These are phyloP conservation scores for Penicillium verhagenii DNA, from an alignment of 495 filamentous ascomycete species.

Conservation along the genomic window DNA sequence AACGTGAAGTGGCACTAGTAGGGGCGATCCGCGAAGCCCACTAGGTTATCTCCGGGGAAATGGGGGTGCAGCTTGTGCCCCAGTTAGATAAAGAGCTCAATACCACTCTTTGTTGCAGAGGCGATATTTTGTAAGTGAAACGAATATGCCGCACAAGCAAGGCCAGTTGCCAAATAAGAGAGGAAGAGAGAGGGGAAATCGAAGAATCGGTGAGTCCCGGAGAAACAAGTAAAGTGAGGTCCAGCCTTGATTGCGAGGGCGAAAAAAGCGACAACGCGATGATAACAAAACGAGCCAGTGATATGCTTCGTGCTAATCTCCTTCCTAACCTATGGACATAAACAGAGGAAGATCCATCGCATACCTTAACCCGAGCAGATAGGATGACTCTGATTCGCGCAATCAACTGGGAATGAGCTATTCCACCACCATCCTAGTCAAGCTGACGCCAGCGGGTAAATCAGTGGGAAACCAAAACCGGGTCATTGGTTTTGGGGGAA, in stretches of 20 bases:
- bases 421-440: neutral
- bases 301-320: slow-evolving; percentile 11
- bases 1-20: slow-evolving; percentile 4
- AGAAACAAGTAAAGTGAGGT: neutral
- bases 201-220: neutral
- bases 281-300: slow-evolving; percentile 15
- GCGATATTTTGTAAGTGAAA: too few species aligned
- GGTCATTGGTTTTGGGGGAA: too few species aligned
- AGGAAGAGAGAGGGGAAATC: neutral
- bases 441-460: neutral
- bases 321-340: neutral
- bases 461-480: too few species aligned
- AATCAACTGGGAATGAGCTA: neutral
- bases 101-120: too few species aligned
- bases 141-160: neutral
- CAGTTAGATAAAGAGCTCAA: neutral
- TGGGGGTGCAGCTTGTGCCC: neutral
- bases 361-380: neutral
- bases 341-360: neutral
- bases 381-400: neutral
- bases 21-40: slow-evolving; percentile 1
- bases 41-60: neutral
- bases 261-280: neutral
- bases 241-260: neutral
- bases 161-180: neutral